Percentiles rank a stretch among this genome's conserved stretches.
These are phyloP conservation scores for Postia placenta DNA, from an alignment of 768 basidiomycete genomes.

Conservation along the genomic window DNA sequence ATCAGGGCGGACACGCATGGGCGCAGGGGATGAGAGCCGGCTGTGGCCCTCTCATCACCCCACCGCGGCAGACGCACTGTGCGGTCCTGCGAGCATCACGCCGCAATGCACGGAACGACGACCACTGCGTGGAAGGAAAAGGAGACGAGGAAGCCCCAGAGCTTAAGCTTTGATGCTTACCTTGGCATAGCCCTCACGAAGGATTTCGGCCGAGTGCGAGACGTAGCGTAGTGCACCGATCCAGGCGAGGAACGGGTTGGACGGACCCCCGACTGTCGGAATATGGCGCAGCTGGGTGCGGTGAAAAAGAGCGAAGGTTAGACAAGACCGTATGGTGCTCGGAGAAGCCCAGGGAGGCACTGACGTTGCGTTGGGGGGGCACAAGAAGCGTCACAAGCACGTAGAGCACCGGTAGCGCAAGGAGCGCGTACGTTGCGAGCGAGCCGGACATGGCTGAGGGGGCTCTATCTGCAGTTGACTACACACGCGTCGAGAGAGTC, in stretches of 20 bases:
- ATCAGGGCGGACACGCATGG: neutral
- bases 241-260: conserved; percentile 29
- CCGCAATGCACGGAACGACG: no score
- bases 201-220: conserved; percentile 25
- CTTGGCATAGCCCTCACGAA: conserved; percentile 31
- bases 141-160: neutral
- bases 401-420: conserved; percentile 1
- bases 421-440: neutral
- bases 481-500: no score
- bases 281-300: conserved; percentile 17
- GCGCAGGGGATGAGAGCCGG: no score
- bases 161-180: conserved; percentile 12
- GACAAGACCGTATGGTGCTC: no score
- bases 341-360: neutral
- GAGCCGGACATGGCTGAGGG: neutral
- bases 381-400: neutral
- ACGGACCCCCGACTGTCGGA: conserved; percentile 28
- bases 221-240: conserved; percentile 26
- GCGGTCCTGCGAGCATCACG: no score
- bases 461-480: no score
- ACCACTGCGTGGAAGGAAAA: no score
- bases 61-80: no score
- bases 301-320: no score
- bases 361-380: neutral
- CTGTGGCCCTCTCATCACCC: no score